Percentiles rank a stretch among this genome's conserved stretches.
Evolutionary conservation across 1,284 basidiomycete genomes (phyloP).

Genomic region (Boletellus deceptivus): DNA sequence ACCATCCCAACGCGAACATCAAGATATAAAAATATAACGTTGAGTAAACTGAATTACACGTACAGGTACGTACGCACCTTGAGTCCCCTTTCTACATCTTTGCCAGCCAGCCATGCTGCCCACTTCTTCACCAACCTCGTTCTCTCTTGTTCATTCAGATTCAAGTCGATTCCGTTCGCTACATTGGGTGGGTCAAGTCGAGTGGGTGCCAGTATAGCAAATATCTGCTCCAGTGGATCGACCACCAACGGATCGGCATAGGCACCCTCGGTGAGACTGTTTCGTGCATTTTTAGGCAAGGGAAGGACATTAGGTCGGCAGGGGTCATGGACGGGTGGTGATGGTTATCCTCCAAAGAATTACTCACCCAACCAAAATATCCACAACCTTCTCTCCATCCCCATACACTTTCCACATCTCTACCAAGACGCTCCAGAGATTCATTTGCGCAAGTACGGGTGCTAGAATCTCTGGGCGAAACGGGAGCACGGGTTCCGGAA

Average conservation of each 20-base stretch:
- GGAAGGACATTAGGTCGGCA: not conserved
- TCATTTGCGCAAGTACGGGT: constrained; percentile 74
- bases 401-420: constrained; percentile 28
- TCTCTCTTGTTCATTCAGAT: constrained; percentile 48
- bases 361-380: constrained; percentile 65
- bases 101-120: constrained; percentile 77
- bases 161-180: not conserved
- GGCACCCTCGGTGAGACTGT: constrained; percentile 70
- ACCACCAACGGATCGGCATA: constrained; percentile 56
- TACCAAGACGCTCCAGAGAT: constrained; percentile 25
- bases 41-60: not conserved
- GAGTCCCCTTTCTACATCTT: constrained; percentile 68
- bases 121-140: constrained; percentile 64
- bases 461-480: constrained; percentile 63
- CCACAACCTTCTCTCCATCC: constrained; percentile 23
- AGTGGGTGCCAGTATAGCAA: constrained; percentile 49
- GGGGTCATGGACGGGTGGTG: not conserved
- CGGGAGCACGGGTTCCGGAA: constrained; percentile 3
- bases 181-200: constrained; percentile 9
- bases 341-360: not conserved
- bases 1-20: not conserved
- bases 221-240: constrained; percentile 71
- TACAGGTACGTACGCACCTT: constrained; percentile 47
- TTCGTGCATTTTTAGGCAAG: not conserved
- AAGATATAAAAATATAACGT: not conserved